A percentile compares a stretch with the other conserved stretches of the same genome.
Conservation (phyloP, 371 early-diverging fungal genomes). For the Zopfochytrium polystomum region DNA sequence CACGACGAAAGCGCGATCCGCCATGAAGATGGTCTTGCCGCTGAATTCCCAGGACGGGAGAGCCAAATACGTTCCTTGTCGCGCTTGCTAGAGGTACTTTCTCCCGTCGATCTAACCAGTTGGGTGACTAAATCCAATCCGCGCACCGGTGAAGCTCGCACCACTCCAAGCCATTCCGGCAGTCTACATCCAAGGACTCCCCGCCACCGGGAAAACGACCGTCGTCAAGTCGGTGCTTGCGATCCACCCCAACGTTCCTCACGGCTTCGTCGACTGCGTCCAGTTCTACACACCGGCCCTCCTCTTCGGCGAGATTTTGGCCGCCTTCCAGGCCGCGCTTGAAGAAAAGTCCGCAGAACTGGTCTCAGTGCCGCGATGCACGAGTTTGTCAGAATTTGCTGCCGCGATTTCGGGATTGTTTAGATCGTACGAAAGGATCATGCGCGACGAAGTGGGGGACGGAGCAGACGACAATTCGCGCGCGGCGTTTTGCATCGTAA, state of each 20-base stretch:
- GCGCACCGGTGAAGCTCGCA: background rate
- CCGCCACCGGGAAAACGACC: slow-evolving; percentile 74
- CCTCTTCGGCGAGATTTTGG: slow-evolving; percentile 69
- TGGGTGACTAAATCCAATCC: no score
- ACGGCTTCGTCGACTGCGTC: slow-evolving; percentile 67
- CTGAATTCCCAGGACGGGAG: slow-evolving; percentile 2
- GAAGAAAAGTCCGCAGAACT: slow-evolving; percentile 31
- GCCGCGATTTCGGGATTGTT: background rate
- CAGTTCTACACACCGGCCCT: slow-evolving; percentile 71
- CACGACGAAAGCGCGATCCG: no score
- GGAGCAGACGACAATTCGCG: background rate
- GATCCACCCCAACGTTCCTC: slow-evolving; percentile 9
- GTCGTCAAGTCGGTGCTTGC: slow-evolving; percentile 49
- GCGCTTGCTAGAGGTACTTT: background rate
- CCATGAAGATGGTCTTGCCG: no score
- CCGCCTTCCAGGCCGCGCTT: slow-evolving; percentile 53
- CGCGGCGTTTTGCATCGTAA: background rate
- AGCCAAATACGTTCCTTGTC: slow-evolving; percentile 1
- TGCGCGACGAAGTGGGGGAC: background rate
- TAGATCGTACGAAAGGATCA: background rate
- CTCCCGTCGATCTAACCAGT: background rate
- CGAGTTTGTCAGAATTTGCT: slow-evolving; percentile 1
- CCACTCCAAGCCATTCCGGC: slow-evolving; percentile 28
- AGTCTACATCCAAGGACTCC: slow-evolving; percentile 63
- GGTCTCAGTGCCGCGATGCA: background rate